Conservation (phyloP, 2,329 filamentous ascomycete genomes). For the Coniochaeta prunicola region DNA sequence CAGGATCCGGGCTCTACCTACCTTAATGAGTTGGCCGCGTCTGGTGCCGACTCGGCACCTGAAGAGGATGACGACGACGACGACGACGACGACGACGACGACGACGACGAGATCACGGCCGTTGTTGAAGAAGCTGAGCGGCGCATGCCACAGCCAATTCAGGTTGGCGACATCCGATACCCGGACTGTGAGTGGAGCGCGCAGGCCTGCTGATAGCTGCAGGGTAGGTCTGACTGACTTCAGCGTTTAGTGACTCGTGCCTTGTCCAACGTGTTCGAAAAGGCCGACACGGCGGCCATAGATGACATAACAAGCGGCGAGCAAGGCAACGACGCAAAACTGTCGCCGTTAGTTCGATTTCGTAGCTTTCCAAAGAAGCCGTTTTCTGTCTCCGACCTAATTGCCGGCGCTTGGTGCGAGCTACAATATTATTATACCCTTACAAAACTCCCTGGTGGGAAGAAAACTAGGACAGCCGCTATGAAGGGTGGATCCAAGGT, state of each 20-base stretch:
- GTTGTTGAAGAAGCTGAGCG: neutral
- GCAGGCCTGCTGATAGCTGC: neutral
- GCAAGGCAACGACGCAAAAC: constrained; percentile 16
- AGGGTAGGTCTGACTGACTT: constrained; percentile 50
- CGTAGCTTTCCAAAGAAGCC: constrained; percentile 70
- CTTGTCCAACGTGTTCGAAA: constrained; percentile 19
- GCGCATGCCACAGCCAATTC: neutral
- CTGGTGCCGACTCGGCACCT: neutral
- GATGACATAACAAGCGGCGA: constrained; percentile 9
- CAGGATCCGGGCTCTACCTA: constrained; percentile 7
- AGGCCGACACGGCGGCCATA: constrained; percentile 8
- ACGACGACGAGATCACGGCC: constrained; percentile 11
- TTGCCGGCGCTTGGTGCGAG: constrained; percentile 92
- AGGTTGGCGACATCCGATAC: constrained; percentile 26
- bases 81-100: constrained; percentile 15
- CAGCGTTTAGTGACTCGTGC: constrained; percentile 54
- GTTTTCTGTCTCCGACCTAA: constrained; percentile 80
- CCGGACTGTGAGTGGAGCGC: constrained; percentile 41
- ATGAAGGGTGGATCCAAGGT: constrained; percentile 80
- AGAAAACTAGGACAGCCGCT: constrained; percentile 65
- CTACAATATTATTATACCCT: constrained; percentile 87
- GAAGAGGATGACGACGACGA: constrained; percentile 13
- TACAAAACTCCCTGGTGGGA: constrained; percentile 62
- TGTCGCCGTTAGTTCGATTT: constrained; percentile 67
- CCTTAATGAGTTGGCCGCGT: neutral